phyloP scores from a whole-genome alignment of 768 basidiomycete genomes.

The Suillus paluster region DNA sequence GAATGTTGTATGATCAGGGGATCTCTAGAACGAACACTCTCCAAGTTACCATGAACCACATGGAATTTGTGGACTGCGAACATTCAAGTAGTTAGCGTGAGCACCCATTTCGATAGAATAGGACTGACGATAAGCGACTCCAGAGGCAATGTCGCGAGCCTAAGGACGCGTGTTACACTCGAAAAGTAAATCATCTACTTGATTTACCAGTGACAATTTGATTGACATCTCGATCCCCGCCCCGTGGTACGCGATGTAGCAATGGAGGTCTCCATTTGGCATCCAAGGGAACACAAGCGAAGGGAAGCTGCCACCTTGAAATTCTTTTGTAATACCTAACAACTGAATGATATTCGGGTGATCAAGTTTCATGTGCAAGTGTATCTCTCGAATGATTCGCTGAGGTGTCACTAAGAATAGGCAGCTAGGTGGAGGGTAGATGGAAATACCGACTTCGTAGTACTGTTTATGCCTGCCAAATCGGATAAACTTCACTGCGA shows the following conservation, averaged over 20 bases:
- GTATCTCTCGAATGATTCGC: background rate
- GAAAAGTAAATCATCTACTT: background rate
- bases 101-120: too few relatives aligned
- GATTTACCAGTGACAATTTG: background rate
- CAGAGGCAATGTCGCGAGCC: background rate
- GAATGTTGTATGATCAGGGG: background rate
- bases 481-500: background rate
- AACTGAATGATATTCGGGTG: background rate
- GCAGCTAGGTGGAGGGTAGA: background rate
- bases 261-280: background rate
- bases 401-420: background rate
- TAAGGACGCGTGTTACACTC: background rate
- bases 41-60: background rate
- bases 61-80: background rate
- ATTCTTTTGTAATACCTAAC: background rate
- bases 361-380: background rate
- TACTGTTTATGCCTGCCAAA: background rate
- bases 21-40: background rate
- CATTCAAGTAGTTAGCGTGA: background rate
- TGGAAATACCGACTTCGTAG: background rate
- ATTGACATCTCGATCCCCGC: background rate
- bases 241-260: constrained; percentile 2
- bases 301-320: background rate
- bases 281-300: constrained; percentile 1
- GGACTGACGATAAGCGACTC: constrained; percentile 3